These are phyloP conservation scores for Spongispora temasekensis DNA, from an alignment of 1,284 basidiomycete genomes.

Conservation along the genomic window DNA sequence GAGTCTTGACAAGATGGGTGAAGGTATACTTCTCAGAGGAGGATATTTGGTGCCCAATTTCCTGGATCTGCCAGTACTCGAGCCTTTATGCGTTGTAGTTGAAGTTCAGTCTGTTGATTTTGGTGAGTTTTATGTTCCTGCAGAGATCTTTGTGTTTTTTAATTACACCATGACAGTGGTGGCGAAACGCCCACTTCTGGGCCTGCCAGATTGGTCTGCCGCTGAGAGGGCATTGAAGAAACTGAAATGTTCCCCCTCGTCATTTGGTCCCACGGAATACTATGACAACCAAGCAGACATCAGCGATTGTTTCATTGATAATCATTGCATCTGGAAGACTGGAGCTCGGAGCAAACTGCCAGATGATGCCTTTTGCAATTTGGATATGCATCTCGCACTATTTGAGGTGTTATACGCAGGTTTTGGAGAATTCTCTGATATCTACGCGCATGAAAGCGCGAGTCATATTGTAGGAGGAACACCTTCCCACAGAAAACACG, in stretches of 20 bases:
- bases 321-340: not conserved
- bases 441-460: not conserved
- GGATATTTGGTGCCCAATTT: not conserved
- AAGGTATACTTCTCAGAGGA: not conserved
- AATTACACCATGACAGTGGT: not conserved
- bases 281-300: not conserved
- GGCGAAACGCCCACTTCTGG: too few species aligned
- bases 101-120: not conserved
- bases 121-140: not conserved
- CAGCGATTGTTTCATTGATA: not conserved
- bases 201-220: not conserved
- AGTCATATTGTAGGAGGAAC: not conserved
- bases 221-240: not conserved
- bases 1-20: not conserved
- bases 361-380: not conserved
- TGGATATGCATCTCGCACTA: not conserved
- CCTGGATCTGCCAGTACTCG: not conserved
- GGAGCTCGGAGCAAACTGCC: not conserved
- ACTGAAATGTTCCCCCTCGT: not conserved
- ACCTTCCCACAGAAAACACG: not conserved
- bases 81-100: not conserved
- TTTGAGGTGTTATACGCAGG: not conserved
- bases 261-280: not conserved
- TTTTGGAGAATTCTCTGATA: not conserved
- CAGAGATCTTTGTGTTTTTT: not conserved